Evolutionary conservation across 768 basidiomycete species (phyloP), one percentile per base, ranked within the genome.

Genomic region (Lyophyllum shimeji): DNA sequence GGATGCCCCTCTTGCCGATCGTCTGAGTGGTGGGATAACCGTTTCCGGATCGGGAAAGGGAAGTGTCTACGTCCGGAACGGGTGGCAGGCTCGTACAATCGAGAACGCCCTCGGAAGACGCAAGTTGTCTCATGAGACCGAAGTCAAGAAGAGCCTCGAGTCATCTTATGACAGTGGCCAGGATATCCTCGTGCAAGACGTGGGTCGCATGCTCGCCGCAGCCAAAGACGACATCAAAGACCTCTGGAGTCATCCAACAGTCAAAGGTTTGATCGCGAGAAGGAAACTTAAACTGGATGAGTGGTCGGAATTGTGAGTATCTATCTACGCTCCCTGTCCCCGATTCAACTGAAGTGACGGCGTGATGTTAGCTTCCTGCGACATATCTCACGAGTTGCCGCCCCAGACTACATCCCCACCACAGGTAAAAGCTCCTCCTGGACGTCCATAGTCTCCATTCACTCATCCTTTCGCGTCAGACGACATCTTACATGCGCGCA

Each of bases 401-500:
- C 82, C 1, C 69, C 76, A 3, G 82, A 83, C 50, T 94, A 93
- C 63, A 69, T 90, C 42, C 91, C 91, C 24, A 85, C 85, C 2
- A 90, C 83, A 39, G 90, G 90, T 89, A 67, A 39, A 71, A 57
- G 15, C 15, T 31, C 25, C 40, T 34, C 52, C 42, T 52, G 53
- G 29, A 5, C 27, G 6, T 17, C 44, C 31, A 48, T 46, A 53
- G 44, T 52, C 25, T 39, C 63, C 68, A 71, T 72, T 69, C 68
- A 66, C 60, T 69, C 52, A 72, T 59, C 23, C 60, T 20, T 47
- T 43, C 37, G 12, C 51, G 7, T 21, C 57, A 90, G 91, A 93
- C 68, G 91, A 94, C 65, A 91, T 94, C 53, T 76, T 94, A 17
- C 90, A 91, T 65, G 90, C 90, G n/a, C 87, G 91, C 33, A 88